phyloP scores from a whole-genome alignment of 495 filamentous ascomycete species.

The Aspergillus steynii region DNA sequence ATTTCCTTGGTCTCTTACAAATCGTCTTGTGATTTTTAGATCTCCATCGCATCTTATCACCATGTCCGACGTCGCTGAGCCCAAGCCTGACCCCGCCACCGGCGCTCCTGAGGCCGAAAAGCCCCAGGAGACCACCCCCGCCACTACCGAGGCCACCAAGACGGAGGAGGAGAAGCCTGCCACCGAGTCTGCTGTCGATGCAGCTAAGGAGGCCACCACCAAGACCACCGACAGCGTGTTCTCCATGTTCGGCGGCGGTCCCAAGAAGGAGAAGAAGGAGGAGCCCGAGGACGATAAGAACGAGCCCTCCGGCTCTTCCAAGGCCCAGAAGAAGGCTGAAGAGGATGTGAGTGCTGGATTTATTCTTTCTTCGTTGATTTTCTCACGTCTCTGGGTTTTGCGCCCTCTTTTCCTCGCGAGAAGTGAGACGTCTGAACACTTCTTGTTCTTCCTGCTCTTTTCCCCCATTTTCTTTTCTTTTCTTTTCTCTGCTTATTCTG shows the following conservation, averaged over 20 bases:
- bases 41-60: constrained; percentile 19
- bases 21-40: constrained; percentile 5
- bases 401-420: neutral
- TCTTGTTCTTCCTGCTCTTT: constrained; percentile 1
- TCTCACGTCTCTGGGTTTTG: neutral
- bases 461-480: constrained; percentile 2
- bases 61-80: constrained; percentile 51
- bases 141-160: constrained; percentile 28
- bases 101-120: constrained; percentile 42
- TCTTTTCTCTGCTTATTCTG: neutral
- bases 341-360: constrained; percentile 44
- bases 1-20: neutral
- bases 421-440: too few species aligned
- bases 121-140: constrained; percentile 39
- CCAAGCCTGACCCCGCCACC: constrained; percentile 52
- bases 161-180: constrained; percentile 38
- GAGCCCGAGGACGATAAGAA: constrained; percentile 72
- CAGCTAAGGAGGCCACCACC: constrained; percentile 49
- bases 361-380: constrained; percentile 13
- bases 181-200: constrained; percentile 40
- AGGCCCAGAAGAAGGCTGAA: constrained; percentile 66
- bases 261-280: constrained; percentile 81
- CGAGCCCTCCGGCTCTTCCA: constrained; percentile 83
- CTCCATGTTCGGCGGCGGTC: constrained; percentile 95
- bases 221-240: constrained; percentile 77